Evolutionary conservation across 768 basidiomycete genomes (phyloP).

Genomic region (Trametes maxima): DNA sequence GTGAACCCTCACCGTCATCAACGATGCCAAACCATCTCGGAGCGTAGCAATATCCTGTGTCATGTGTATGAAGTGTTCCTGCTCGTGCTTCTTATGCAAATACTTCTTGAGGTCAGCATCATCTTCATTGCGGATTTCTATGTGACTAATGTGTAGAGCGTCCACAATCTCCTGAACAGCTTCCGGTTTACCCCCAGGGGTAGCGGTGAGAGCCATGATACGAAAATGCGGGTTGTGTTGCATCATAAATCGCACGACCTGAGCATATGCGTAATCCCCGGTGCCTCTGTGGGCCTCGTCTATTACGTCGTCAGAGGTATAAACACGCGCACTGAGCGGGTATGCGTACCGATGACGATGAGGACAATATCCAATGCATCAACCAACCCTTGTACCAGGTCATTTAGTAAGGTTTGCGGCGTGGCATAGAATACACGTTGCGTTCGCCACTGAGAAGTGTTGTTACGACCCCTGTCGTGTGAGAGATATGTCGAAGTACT

Average conservation of each 20-base stretch:
- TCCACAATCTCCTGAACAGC: slow-evolving; percentile 93
- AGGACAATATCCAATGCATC: slow-evolving; percentile 82
- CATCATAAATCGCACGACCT: slow-evolving; percentile 87
- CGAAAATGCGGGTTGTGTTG: slow-evolving; percentile 94
- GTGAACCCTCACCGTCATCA: slow-evolving; percentile 67
- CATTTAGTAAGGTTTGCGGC: slow-evolving; percentile 91
- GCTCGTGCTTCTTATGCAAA: slow-evolving; percentile 85
- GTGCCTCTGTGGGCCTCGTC: slow-evolving; percentile 96
- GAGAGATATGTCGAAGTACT: slow-evolving; percentile 29
- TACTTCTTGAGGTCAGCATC: slow-evolving; percentile 87
- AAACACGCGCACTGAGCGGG: not conserved
- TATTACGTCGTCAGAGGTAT: slow-evolving; percentile 33
- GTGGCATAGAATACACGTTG: slow-evolving; percentile 95
- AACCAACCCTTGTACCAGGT: slow-evolving; percentile 70
- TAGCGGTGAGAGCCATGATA: slow-evolving; percentile 91
- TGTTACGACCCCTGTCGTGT: not conserved
- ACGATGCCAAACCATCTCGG: slow-evolving; percentile 62
- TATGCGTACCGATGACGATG: slow-evolving; percentile 75
- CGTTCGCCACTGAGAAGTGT: slow-evolving; percentile 62
- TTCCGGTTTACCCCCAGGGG: slow-evolving; percentile 84
- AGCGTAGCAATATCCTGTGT: slow-evolving; percentile 64
- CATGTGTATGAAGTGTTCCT: slow-evolving; percentile 79
- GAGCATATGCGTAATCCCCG: slow-evolving; percentile 91
- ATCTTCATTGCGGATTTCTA: slow-evolving; percentile 91
- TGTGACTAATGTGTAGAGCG: slow-evolving; percentile 89